Evolutionary conservation across 768 basidiomycete species (phyloP), one percentile per base, ranked within the genome.

Genomic region (Trametes punicea): DNA sequence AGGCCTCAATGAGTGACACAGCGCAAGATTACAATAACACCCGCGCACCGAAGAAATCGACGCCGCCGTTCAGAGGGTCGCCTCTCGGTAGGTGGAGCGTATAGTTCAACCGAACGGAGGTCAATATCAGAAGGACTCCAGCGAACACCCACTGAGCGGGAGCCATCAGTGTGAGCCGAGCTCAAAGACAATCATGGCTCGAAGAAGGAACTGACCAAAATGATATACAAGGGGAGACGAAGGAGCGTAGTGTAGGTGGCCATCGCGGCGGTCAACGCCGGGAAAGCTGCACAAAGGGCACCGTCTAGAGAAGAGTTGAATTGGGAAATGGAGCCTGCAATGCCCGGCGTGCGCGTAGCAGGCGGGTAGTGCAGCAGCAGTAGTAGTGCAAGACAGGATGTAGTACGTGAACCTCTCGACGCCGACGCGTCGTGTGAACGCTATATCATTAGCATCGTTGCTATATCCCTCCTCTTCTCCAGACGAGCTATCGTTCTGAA

Each of bases 21-120:
- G 2, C 16, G 26, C 8, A 16, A 16, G 13, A 16, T 26, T 18
- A 13, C 29, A 13, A 6, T 8, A 9, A 25, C 6, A 9, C 0
- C 3, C 26, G 44, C 60, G 18, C 20, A 62, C 65, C 65, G 41
- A 59, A 69, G 56, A 70, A 70, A 41, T 65, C 49, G 8, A 30
- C n/a, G 18, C 68, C 68, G n/a, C 55, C 55, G 53, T 70, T 70
- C 25, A 70, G 59, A 13, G 68, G 56, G 34, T 69, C 68, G 23
- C 65, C 65, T 20, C 41, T 23, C 15, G 67, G 67, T 5, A 69
- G 52, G 41, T 69, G 51, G 46, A 61, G 46, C 10, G 69, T 70
- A 50, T 70, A 70, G 55, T 62, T 55, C 39, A 70, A 46, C 15
- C 69, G 64, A 15, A 62, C 64, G 36, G 58, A 57, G 23, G 65